Evolutionary conservation across 1,284 basidiomycete genomes (phyloP).

Genomic region (Xerocomus nothofagi): DNA sequence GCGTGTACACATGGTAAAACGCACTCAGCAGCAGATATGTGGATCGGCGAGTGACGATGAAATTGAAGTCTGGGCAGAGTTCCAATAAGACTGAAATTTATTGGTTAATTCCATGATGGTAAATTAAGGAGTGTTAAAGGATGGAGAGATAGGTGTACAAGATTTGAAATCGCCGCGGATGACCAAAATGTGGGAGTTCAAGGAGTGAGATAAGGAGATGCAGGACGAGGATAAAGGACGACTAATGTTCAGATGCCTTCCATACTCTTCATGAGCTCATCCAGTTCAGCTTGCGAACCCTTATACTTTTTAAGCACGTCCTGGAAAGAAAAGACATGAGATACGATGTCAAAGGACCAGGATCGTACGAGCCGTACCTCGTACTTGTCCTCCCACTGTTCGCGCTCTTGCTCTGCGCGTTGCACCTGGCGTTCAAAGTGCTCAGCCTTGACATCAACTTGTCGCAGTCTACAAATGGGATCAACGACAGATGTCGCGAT

Average conservation of each 20-base stretch:
- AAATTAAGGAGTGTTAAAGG: constrained; percentile 23
- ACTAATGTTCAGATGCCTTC: constrained; percentile 62
- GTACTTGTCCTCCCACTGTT: constrained; percentile 93
- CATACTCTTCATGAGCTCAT: constrained; percentile 85
- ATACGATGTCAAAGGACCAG: constrained; percentile 3
- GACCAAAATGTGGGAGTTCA: constrained; percentile 13
- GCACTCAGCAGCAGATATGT: not conserved
- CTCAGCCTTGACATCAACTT: constrained; percentile 98
- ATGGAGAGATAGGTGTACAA: constrained; percentile 26
- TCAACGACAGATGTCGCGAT: constrained; percentile 21
- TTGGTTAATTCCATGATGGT: constrained; percentile 18
- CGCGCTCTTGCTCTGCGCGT: constrained; percentile 88
- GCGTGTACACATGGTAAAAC: not conserved
- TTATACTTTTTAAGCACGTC: constrained; percentile 76
- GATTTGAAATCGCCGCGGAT: constrained; percentile 18
- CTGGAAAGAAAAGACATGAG: constrained; percentile 42
- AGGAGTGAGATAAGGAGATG: constrained; percentile 15
- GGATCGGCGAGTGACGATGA: not conserved
- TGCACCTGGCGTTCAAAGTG: constrained; percentile 95
- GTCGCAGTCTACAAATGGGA: constrained; percentile 70
- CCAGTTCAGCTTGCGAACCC: constrained; percentile 80
- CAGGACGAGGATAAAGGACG: constrained; percentile 1
- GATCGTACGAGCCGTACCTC: constrained; percentile 57
- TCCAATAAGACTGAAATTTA: constrained; percentile 5
- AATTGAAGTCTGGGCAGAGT: not conserved